Conservation (phyloP, 805 yeast species). For the Teunomyces stri region DNA sequence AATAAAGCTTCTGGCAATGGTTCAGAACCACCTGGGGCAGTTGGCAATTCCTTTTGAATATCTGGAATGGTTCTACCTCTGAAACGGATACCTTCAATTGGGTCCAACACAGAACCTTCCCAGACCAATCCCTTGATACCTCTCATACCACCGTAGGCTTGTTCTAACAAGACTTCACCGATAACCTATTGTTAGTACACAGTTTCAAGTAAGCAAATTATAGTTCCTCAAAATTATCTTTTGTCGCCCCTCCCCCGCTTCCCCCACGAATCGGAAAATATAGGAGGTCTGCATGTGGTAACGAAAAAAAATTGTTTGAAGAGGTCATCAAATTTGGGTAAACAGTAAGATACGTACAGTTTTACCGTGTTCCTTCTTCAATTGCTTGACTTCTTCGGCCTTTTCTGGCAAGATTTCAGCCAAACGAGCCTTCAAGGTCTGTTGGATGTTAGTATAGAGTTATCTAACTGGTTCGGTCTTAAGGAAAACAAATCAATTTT, state of each 20-base stretch:
- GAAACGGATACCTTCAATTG: slow-evolving; percentile 73
- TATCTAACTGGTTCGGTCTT: background rate
- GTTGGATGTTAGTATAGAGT: slow-evolving; percentile 16
- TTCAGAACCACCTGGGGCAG: slow-evolving; percentile 54
- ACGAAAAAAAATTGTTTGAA: background rate
- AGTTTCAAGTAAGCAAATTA: background rate
- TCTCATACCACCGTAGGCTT: slow-evolving; percentile 73
- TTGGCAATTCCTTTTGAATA: slow-evolving; percentile 65
- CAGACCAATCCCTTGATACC: slow-evolving; percentile 72
- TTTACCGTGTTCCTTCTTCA: slow-evolving; percentile 88
- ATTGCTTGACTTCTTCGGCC: slow-evolving; percentile 85
- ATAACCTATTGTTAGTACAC: slow-evolving; percentile 26
- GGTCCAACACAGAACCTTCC: slow-evolving; percentile 79
- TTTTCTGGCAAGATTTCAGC: slow-evolving; percentile 89
- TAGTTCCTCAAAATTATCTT: background rate
- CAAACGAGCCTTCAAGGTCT: slow-evolving; percentile 90
- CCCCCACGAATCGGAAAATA: slow-evolving; percentile 2
- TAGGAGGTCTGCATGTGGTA: background rate
- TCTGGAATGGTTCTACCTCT: slow-evolving; percentile 75
- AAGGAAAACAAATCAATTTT: background rate
- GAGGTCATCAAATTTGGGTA: background rate
- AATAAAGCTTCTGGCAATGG: slow-evolving; percentile 75
- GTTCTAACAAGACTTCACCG: slow-evolving; percentile 45
- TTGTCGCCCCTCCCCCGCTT: slow-evolving; percentile 3
- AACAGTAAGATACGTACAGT: slow-evolving; percentile 45